Conservation (phyloP, 139 green algal genomes). For the Chlamydomonas incerta region DNA sequence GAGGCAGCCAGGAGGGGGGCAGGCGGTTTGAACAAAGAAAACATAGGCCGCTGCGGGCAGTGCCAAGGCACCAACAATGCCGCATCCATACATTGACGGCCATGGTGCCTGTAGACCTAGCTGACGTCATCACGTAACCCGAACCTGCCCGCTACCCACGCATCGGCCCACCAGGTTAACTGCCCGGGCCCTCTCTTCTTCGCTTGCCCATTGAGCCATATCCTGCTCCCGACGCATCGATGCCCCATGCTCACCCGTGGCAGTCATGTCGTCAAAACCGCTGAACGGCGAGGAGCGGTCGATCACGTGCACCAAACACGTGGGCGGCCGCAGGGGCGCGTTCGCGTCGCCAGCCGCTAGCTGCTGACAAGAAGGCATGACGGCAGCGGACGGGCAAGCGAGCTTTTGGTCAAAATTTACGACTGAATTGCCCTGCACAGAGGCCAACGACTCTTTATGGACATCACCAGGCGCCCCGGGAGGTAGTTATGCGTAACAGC, state of each 20-base stretch:
- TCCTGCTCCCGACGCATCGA: not conserved
- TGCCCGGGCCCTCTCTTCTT: too few relatives aligned
- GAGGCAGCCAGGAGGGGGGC: not conserved
- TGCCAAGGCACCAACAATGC: too few relatives aligned
- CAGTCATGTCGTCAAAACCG: constrained; percentile 74
- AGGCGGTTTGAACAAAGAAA: not conserved
- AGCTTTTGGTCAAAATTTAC: too few relatives aligned
- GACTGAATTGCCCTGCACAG: too few relatives aligned
- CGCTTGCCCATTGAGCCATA: too few relatives aligned
- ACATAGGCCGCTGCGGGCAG: not conserved
- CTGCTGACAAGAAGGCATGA: too few relatives aligned
- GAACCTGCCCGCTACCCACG: not conserved
- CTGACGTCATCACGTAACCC: not conserved
- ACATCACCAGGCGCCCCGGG: too few relatives aligned
- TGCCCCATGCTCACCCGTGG: constrained; percentile 3
- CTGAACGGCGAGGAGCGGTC: constrained; percentile 80
- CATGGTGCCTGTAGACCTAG: not conserved
- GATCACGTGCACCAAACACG: constrained; percentile 90
- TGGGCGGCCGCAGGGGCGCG: constrained; percentile 34
- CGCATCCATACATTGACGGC: too few relatives aligned
- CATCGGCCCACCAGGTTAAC: not conserved
- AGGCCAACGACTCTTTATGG: too few relatives aligned
- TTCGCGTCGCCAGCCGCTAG: not conserved
- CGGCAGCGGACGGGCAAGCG: too few relatives aligned
- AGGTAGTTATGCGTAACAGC: too few relatives aligned